Conservation (phyloP, 805 yeast genomes). For the Candida sanyiensis region DNA sequence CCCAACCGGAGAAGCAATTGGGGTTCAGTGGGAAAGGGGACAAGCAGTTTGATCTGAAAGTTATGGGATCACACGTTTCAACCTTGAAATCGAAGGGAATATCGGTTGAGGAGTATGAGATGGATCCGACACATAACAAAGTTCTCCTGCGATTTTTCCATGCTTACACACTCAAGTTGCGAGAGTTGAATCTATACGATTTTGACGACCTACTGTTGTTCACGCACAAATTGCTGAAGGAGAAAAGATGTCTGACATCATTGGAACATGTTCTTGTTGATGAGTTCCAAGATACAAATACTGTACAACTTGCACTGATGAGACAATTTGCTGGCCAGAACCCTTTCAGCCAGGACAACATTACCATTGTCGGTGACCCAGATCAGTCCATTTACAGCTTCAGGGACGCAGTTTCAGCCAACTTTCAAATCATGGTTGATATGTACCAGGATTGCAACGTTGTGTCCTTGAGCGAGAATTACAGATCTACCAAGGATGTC, state of each 20-base stretch:
- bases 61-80: conserved; percentile 35
- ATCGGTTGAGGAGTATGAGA: conserved; percentile 35
- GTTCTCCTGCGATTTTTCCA: conserved; percentile 39
- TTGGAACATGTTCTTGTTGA: conserved; percentile 78
- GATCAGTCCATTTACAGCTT: conserved; percentile 93
- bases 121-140: conserved; percentile 24
- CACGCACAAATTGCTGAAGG: conserved; percentile 44
- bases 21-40: conserved; percentile 1
- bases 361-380: conserved; percentile 93
- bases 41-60: conserved; percentile 11
- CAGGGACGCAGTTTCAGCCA: conserved; percentile 68
- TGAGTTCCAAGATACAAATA: conserved; percentile 91
- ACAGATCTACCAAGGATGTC: conserved; percentile 71
- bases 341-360: conserved; percentile 38
- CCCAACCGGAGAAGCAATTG: not conserved
- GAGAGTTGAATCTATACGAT: conserved; percentile 46
- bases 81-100: conserved; percentile 49
- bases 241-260: conserved; percentile 14
- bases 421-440: conserved; percentile 52
- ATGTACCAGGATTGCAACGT: conserved; percentile 31
- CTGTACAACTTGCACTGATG: conserved; percentile 67
- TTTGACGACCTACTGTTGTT: conserved; percentile 76
- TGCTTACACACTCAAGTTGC: conserved; percentile 47
- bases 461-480: conserved; percentile 58
- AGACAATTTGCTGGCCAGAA: conserved; percentile 42